A percentile compares a stretch with the other conserved stretches of the same genome.
Evolutionary conservation across 345 rosid genomes (phyloP).

Genomic region (Conringia planisiliqua): DNA sequence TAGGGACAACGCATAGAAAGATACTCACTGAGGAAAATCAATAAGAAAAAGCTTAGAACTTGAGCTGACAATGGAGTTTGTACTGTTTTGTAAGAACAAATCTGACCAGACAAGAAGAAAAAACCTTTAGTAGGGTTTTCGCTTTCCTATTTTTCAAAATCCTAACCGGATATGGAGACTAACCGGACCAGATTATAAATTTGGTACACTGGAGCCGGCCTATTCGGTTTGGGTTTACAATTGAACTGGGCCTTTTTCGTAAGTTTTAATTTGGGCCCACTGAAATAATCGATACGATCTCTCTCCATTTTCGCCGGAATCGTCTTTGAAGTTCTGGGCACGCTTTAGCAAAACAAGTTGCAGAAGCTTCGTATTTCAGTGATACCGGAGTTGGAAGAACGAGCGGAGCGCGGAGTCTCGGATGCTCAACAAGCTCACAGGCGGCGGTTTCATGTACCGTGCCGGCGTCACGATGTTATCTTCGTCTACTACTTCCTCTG

Average conservation of each 20-base stretch:
- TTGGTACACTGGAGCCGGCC: background rate
- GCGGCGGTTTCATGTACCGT: conserved; percentile 25
- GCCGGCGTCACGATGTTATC: conserved; percentile 31
- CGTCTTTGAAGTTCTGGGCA: background rate
- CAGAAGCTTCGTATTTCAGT: conserved; percentile 6
- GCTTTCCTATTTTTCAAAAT: conserved; percentile 5
- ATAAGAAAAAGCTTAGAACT: conserved; percentile 9
- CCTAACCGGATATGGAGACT: background rate
- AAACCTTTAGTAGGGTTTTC: conserved; percentile 19
- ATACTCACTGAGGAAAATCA: conserved; percentile 3
- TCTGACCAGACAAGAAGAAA: conserved; percentile 1
- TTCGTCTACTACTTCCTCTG: conserved; percentile 23
- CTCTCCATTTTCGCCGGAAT: background rate
- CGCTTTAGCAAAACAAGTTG: background rate
- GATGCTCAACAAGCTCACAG: conserved; percentile 29
- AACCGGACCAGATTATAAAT: background rate
- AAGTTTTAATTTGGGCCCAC: conserved; percentile 10
- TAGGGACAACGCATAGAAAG: background rate
- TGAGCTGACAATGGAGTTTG: conserved; percentile 15
- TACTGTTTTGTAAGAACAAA: background rate
- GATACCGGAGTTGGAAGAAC: background rate
- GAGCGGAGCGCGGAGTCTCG: background rate
- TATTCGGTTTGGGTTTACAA: background rate
- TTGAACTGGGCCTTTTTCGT: background rate
- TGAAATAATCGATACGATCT: background rate